Base-by-base conservation (phyloP, 2,329 filamentous ascomycete genomes). In the Gnomoniopsis smithogilvyi region DNA sequence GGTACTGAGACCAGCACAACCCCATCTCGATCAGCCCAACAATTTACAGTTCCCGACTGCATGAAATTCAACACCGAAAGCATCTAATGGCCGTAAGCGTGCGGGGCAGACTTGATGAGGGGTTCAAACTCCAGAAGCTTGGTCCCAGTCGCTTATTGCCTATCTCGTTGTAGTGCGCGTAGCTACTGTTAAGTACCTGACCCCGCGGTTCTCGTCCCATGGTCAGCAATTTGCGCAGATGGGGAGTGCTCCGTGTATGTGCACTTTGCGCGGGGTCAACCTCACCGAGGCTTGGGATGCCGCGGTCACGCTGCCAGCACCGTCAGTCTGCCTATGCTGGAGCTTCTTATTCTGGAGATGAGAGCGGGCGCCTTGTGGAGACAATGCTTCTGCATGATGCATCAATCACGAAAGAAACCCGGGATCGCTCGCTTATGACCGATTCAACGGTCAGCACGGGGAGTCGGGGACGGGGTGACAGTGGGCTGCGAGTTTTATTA, bases 391-490 rank as follows among this genome's bases (percentile, higher is more conserved):
- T 54, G 56, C 56, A 56, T 30, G 26, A 30, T 30, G 26, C 26
- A 30, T 30, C 26, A 30, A 30, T 59, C 60, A 62, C 60, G 60
- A 62, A 62, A 62, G 54, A 62, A 60, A 62, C 46, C 53, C 60
- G 60, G 45, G 60, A 60, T 62, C 57, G 41, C 53, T 56, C 60
- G 60, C 60, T 59, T 51, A 62, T 62, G 60, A 62, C 60, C 60
- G 60, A 56, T 52, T 56, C 53, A 49, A 62, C 56, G 52, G 56
- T 59, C 52, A 56, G 52, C 53, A 41, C 52, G 48, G 19, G 4
- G 36, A 12, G 6, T 14, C 36, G 36, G 36, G 51, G 33, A 58
- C 30, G 41, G 22, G 51, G 17, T 36, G 33, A 53, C 17, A 45
- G 21, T 59, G 59, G 36, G 55, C 15, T 54, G 54, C 22, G 43